Base-by-base conservation (phyloP, 208 protist genomes). In the Tritrichomonas musculus region DNA sequence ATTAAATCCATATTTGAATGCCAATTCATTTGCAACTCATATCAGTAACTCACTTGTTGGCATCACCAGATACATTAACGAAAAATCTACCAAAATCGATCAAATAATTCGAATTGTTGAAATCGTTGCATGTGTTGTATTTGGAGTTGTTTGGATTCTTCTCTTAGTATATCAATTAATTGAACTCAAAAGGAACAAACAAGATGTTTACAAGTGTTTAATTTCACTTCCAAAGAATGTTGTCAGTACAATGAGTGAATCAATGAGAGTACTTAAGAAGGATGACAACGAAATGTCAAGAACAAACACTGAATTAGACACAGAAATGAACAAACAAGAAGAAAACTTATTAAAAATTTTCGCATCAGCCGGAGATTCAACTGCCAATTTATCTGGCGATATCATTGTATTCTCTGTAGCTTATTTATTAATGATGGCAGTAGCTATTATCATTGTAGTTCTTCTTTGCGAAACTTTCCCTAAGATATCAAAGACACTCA, bases 331-430 rank as follows among this genome's bases (percentile, higher is more conserved):
- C 44, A 49, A 53, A 53, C 73, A 84, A 53, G 73, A 84, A 84
- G 73, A 84, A 84, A 84, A 84, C 25, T 33, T 84, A 25, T 25
- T 84, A 25, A 84, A 84, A 44, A 84, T 84, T 53, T 84, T 84
- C 25, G 36, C 73, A 25, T 39, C 73, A 33, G 36, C 73, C 27
- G n/a, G 25, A 13, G 73, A 84, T 84, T 49, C 73, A n/a, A 53
- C 0, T 84, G 9, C 14, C 9, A 22, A 4, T 44, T n/a, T 39
- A 53, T 84, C 14, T 44, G 20, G 14, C 13, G 73, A 84, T 84
- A 44, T 44, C 5, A 53, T 84, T 9, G 1, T 77, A 47, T 39
- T 77, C 5, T 14, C 33, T 47, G 20, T 44, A 17, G 36, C 33
- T n/a, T 39, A 14, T 36, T 5, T 36, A 14, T 49, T n/a, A 53